A percentile compares a stretch with the other conserved stretches of the same genome.
phyloP scores from a whole-genome alignment of 73 alveolate species.

The Paramecium octaurelia region DNA sequence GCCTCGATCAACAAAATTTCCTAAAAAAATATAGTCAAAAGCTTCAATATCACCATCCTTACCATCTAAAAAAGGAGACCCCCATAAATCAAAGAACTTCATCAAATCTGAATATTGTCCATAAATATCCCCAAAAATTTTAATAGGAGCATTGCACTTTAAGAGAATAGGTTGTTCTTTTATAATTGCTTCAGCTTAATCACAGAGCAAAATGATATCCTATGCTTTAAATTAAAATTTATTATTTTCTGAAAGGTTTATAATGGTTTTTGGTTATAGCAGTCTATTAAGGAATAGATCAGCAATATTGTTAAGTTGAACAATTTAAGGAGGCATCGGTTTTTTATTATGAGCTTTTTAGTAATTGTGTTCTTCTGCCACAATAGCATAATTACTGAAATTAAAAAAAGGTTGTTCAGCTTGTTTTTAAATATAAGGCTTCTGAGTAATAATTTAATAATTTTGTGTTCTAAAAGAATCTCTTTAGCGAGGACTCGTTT shows the following conservation, averaged over 20 bases:
- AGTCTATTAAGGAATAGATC: slow-evolving; percentile 38
- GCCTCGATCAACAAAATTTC: slow-evolving; percentile 95
- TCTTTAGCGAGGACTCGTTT: not conserved
- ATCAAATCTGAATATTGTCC: slow-evolving; percentile 94
- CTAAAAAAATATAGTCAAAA: slow-evolving; percentile 90
- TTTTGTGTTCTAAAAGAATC: not conserved
- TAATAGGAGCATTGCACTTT: slow-evolving; percentile 82
- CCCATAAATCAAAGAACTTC: slow-evolving; percentile 94
- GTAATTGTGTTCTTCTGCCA: slow-evolving; percentile 16
- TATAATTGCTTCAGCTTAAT: slow-evolving; percentile 64
- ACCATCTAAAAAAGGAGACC: slow-evolving; percentile 82
- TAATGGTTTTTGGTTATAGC: slow-evolving; percentile 68
- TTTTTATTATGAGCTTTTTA: not conserved
- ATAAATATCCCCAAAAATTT: slow-evolving; percentile 92
- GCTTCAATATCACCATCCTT: slow-evolving; percentile 84
- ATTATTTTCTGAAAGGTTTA: slow-evolving; percentile 61
- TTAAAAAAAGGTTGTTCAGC: not conserved
- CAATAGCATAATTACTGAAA: not conserved
- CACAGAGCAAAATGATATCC: slow-evolving; percentile 65
- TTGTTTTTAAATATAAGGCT: not conserved
- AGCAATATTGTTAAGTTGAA: not conserved
- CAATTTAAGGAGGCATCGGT: not conserved
- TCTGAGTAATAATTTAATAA: no score
- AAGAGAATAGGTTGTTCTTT: slow-evolving; percentile 60
- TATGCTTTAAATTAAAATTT: slow-evolving; percentile 50